Percentiles rank a stretch among this genome's conserved stretches.
Conservation (phyloP, 1,284 basidiomycete genomes). For the Uromyces viciae-fabae region DNA sequence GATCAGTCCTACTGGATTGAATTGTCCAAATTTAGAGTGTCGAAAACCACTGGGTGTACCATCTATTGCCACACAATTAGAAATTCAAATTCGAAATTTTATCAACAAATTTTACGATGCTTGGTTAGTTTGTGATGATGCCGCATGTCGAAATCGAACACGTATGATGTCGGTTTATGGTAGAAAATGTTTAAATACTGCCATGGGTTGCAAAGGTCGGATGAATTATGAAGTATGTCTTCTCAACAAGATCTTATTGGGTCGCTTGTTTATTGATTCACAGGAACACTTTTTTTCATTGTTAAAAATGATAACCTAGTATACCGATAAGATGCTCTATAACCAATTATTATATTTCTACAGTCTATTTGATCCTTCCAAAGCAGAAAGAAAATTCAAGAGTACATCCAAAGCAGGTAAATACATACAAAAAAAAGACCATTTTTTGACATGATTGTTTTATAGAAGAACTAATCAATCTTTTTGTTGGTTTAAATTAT, state of each 20-base stretch:
- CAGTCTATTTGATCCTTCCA: conserved; percentile 71
- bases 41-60: conserved; percentile 60
- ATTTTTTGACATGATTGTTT: neutral
- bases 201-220: conserved; percentile 65
- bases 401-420: conserved; percentile 36
- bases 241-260: neutral
- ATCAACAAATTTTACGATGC: conserved; percentile 82
- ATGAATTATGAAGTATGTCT: conserved; percentile 70
- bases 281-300: neutral
- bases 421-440: neutral
- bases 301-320: conserved; percentile 59
- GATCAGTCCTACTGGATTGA: conserved; percentile 59
- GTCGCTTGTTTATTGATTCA: no score
- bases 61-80: conserved; percentile 77
- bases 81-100: conserved; percentile 72
- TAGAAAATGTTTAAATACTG: conserved; percentile 64
- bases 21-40: conserved; percentile 61
- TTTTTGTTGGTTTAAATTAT: neutral
- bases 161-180: conserved; percentile 89
- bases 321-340: conserved; percentile 75
- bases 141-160: conserved; percentile 76
- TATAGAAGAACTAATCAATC: neutral
- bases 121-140: conserved; percentile 82
- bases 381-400: conserved; percentile 61
- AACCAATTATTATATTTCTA: conserved; percentile 78